Evolutionary conservation across 2,329 filamentous ascomycete genomes (phyloP).

Genomic region (Coniella vitis): DNA sequence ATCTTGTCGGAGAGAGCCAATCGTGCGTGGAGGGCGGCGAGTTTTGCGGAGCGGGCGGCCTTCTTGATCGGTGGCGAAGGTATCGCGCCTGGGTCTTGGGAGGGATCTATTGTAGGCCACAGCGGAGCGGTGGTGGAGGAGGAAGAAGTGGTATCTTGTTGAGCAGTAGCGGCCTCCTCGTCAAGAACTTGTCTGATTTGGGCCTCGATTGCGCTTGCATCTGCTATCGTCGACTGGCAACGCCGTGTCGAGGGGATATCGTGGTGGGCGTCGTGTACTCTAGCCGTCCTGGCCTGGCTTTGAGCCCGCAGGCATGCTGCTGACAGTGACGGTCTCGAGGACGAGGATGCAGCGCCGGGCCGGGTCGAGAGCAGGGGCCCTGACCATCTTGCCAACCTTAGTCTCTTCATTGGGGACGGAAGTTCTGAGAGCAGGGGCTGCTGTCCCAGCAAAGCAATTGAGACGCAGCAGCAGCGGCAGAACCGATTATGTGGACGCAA

Average conservation of each 20-base stretch:
- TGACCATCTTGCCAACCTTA: constrained; percentile 54
- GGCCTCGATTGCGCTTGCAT: constrained; percentile 11
- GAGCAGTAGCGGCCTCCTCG: constrained; percentile 2
- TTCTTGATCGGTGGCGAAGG: constrained; percentile 66
- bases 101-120: constrained; percentile 29
- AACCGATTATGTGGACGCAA: constrained; percentile 7
- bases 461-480: constrained; percentile 9
- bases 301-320: constrained; percentile 9
- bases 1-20: constrained; percentile 75
- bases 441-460: constrained; percentile 8
- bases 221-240: constrained; percentile 25
- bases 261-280: constrained; percentile 7
- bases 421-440: constrained; percentile 6
- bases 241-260: constrained; percentile 19
- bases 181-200: constrained; percentile 9
- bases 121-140: constrained; percentile 22
- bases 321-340: constrained; percentile 20
- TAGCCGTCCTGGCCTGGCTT: constrained; percentile 4
- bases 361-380: constrained; percentile 50
- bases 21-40: constrained; percentile 86
- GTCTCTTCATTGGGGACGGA: constrained; percentile 47
- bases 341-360: constrained; percentile 28
- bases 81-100: constrained; percentile 2
- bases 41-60: constrained; percentile 72
- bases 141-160: not conserved